phyloP scores from a whole-genome alignment of 495 filamentous ascomycete species.

The Neurospora intermedia region DNA sequence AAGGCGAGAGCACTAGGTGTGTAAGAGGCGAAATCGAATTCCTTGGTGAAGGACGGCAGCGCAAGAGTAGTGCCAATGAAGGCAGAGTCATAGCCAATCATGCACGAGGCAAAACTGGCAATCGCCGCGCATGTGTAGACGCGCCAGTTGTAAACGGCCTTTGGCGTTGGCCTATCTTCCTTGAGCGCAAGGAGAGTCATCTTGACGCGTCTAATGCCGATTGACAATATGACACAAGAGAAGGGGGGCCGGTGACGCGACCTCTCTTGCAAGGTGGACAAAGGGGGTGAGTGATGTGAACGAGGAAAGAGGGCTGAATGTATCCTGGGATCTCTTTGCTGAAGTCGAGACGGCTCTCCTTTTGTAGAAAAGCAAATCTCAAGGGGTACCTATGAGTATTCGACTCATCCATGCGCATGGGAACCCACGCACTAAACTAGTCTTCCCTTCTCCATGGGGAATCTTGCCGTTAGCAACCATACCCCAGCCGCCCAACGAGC shows the following conservation, averaged over 20 bases:
- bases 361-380: conserved; percentile 7
- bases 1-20: conserved; percentile 28
- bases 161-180: conserved; percentile 56
- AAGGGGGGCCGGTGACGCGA: not conserved
- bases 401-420: not conserved
- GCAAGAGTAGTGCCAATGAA: conserved; percentile 63
- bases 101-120: conserved; percentile 58
- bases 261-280: not conserved
- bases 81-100: conserved; percentile 61
- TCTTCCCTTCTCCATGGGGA: conserved; percentile 10
- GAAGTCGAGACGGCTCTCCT: conserved; percentile 3
- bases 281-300: not conserved
- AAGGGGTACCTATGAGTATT: not conserved
- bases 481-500: not conserved
- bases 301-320: conserved; percentile 2
- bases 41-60: conserved; percentile 45
- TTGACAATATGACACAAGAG: not conserved
- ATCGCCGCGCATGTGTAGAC: conserved; percentile 52
- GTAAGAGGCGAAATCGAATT: conserved; percentile 45
- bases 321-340: not conserved
- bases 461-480: not conserved
- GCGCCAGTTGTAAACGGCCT: conserved; percentile 65
- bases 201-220: conserved; percentile 8
- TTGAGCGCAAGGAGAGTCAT: conserved; percentile 51
- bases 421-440: not conserved